Conservation (phyloP, 2,329 filamentous ascomycete genomes). For the Aspergillus alliaceus region DNA sequence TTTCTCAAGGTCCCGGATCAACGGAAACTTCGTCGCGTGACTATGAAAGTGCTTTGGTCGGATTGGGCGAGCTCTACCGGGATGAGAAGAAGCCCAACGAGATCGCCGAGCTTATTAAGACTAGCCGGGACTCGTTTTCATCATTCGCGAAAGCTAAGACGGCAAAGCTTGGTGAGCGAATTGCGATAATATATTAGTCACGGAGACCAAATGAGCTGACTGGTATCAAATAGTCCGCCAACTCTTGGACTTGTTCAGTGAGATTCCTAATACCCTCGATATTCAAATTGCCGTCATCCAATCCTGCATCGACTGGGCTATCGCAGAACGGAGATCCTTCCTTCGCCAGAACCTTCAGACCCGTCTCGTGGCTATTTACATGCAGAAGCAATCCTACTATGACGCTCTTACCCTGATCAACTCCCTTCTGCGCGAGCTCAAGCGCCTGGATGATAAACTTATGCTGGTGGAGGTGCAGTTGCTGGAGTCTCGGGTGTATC, state of each 20-base stretch:
- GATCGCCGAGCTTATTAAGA: constrained; percentile 84
- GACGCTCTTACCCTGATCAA: constrained; percentile 97
- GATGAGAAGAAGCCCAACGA: constrained; percentile 78
- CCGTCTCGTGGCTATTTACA: constrained; percentile 87
- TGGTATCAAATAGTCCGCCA: constrained; percentile 74
- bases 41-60: constrained; percentile 86
- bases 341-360: constrained; percentile 97
- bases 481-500: constrained; percentile 94
- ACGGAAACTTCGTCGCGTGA: constrained; percentile 85
- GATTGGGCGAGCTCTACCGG: constrained; percentile 87
- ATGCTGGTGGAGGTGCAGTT: constrained; percentile 97
- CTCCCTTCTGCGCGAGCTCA: constrained; percentile 90
- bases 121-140: constrained; percentile 86
- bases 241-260: constrained; percentile 90
- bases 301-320: constrained; percentile 99
- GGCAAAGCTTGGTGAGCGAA: constrained; percentile 80
- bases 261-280: constrained; percentile 92
- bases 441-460: constrained; percentile 97
- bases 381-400: constrained; percentile 97
- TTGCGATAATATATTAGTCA: not conserved
- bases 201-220: not conserved
- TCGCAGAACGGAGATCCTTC: constrained; percentile 90
- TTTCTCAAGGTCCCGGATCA: constrained; percentile 78
- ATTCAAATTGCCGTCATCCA: constrained; percentile 94
- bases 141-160: constrained; percentile 99